These are phyloP conservation scores for Linnemannia elongata DNA, from an alignment of 192 early-diverging fungal species.

Conservation along the genomic window DNA sequence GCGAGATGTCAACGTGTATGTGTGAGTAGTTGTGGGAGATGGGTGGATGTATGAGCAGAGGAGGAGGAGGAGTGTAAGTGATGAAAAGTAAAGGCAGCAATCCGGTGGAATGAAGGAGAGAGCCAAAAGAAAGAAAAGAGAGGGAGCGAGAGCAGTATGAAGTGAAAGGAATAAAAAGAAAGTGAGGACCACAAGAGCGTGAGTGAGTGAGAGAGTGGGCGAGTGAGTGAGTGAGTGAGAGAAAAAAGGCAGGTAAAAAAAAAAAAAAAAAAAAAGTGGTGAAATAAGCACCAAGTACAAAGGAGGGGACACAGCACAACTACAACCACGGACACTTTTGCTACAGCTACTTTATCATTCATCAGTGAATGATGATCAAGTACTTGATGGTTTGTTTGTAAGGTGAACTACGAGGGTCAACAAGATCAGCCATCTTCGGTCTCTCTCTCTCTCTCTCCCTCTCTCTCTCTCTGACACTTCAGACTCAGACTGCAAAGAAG, in stretches of 20 bases:
- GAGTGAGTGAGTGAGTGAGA: background rate
- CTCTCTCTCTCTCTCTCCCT: too few species aligned
- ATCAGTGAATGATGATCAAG: too few species aligned
- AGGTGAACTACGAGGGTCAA: too few species aligned
- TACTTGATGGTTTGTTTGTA: too few species aligned
- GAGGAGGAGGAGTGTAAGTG: background rate
- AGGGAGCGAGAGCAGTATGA: background rate
- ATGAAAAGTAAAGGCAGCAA: background rate
- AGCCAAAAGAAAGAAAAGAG: conserved; percentile 7
- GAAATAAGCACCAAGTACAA: too few species aligned
- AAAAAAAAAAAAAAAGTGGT: background rate
- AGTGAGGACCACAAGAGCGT: background rate
- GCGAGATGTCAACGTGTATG: background rate
- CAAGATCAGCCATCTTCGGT: too few species aligned
- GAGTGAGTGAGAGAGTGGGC: background rate
- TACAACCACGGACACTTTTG: too few species aligned
- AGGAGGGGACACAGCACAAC: too few species aligned
- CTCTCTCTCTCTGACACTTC: background rate
- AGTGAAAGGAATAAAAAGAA: background rate
- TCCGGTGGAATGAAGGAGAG: background rate
- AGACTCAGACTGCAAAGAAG: too few species aligned
- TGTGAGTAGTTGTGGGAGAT: background rate
- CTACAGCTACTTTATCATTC: too few species aligned
- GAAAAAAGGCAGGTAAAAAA: background rate
- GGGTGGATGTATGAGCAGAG: background rate